Evolutionary conservation across 768 basidiomycete species (phyloP).

Genomic region (Myochromella boudieri): DNA sequence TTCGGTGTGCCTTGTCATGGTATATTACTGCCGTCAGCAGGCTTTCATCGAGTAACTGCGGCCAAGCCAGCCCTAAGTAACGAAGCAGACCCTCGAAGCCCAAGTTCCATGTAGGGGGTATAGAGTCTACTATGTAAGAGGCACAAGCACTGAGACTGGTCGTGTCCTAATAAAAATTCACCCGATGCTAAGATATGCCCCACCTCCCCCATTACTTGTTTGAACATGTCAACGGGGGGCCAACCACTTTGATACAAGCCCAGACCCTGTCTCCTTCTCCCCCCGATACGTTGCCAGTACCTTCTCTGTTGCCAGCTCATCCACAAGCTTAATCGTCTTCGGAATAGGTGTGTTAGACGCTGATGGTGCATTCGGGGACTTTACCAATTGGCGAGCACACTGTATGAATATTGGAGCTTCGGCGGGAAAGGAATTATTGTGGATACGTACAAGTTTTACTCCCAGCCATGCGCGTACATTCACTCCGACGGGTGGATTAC

Average conservation of each 20-base stretch:
- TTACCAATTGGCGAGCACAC: slow-evolving; percentile 60
- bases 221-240: slow-evolving; percentile 6
- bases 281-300: slow-evolving; percentile 63
- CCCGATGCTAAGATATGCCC: no score
- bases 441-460: slow-evolving; percentile 75
- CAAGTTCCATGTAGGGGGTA: no score
- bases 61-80: no score
- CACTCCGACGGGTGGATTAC: slow-evolving; percentile 52
- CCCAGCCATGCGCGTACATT: slow-evolving; percentile 81
- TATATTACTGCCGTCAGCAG: no score
- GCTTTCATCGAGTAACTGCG: no score
- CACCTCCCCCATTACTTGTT: no score
- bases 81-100: no score
- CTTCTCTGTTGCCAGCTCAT: slow-evolving; percentile 72
- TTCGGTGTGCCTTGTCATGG: no score
- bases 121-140: no score
- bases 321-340: slow-evolving; percentile 55
- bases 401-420: slow-evolving; percentile 24
- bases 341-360: slow-evolving; percentile 60
- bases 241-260: slow-evolving; percentile 35
- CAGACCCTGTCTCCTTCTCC: slow-evolving; percentile 38
- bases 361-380: slow-evolving; percentile 42
- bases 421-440: not conserved
- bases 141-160: no score
- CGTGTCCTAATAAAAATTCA: no score